phyloP scores from a whole-genome alignment of 805 yeast species.

The Starmerella potacharoeniae region DNA sequence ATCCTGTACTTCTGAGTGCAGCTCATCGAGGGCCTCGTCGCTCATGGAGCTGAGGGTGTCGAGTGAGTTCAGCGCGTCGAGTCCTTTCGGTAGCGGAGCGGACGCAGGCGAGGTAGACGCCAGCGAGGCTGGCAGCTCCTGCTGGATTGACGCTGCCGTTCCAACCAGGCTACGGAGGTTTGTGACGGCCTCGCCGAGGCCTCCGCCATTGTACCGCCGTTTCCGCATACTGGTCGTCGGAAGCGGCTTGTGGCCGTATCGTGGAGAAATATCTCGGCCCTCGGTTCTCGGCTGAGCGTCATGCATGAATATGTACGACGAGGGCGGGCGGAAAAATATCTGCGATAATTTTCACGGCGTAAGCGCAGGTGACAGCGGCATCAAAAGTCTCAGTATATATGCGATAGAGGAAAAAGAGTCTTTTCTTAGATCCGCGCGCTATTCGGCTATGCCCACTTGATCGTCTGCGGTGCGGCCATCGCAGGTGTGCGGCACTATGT shows the following conservation, averaged over 20 bases:
- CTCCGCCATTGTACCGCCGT: slow-evolving; percentile 12
- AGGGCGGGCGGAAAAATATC: too few species aligned
- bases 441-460: too few species aligned
- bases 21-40: slow-evolving; percentile 7
- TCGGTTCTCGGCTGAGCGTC: too few species aligned
- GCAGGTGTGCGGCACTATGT: too few species aligned
- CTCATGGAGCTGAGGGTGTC: slow-evolving; percentile 6
- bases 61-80: slow-evolving; percentile 7
- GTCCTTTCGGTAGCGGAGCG: slow-evolving; percentile 12
- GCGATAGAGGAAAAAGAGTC: too few species aligned
- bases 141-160: slow-evolving; percentile 11
- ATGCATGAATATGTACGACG: too few species aligned
- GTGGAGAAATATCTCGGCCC: background rate
- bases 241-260: background rate
- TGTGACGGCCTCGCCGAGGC: slow-evolving; percentile 11
- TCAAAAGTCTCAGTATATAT: too few species aligned
- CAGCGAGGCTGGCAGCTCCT: slow-evolving; percentile 11
- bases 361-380: too few species aligned
- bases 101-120: slow-evolving; percentile 2
- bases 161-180: slow-evolving; percentile 8
- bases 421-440: too few species aligned
- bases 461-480: too few species aligned
- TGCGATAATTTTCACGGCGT: too few species aligned
- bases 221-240: slow-evolving; percentile 9
- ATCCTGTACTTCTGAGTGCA: slow-evolving; percentile 2